phyloP scores from a whole-genome alignment of 1,284 basidiomycete species.

The Entoloma clypeatum region DNA sequence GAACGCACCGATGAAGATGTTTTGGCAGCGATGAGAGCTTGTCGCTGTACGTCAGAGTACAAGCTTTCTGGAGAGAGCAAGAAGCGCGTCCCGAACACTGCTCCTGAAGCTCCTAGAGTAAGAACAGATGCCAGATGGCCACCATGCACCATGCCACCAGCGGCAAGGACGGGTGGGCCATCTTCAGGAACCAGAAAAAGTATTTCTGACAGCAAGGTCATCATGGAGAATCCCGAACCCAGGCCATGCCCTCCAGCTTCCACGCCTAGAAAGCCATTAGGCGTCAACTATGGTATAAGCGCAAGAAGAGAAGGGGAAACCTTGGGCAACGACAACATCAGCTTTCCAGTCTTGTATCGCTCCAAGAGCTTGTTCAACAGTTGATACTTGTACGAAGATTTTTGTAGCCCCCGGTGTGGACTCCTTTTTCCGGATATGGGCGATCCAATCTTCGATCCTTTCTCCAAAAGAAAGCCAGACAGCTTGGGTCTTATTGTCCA shows the following conservation, averaged over 20 bases:
- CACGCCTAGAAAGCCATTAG: slow-evolving; percentile 42
- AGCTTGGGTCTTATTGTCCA: slow-evolving; percentile 56
- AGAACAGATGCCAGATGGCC: slow-evolving; percentile 62
- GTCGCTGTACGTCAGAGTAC: slow-evolving; percentile 54
- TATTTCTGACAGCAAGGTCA: slow-evolving; percentile 57
- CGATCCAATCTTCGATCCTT: slow-evolving; percentile 55
- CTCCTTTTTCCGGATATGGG: slow-evolving; percentile 53
- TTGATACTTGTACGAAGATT: slow-evolving; percentile 61
- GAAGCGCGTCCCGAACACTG: slow-evolving; percentile 70
- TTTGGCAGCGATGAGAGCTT: slow-evolving; percentile 49
- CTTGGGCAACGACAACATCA: slow-evolving; percentile 76
- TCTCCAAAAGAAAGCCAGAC: slow-evolving; percentile 73
- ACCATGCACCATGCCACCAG: slow-evolving; percentile 57
- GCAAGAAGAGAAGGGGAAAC: slow-evolving; percentile 31
- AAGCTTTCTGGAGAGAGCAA: slow-evolving; percentile 61
- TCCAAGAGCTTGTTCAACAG: slow-evolving; percentile 50
- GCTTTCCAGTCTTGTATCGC: slow-evolving; percentile 60
- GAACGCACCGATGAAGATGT: slow-evolving; percentile 53
- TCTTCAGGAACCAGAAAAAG: slow-evolving; percentile 39
- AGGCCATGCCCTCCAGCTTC: slow-evolving; percentile 76
- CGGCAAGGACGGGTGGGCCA: slow-evolving; percentile 56
- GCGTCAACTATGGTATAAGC: slow-evolving; percentile 7
- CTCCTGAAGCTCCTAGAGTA: slow-evolving; percentile 61
- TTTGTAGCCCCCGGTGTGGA: slow-evolving; percentile 39
- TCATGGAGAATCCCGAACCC: slow-evolving; percentile 49